Base-by-base conservation (phyloP, 257 asterid genomes). In the Scutellaria barbata region DNA sequence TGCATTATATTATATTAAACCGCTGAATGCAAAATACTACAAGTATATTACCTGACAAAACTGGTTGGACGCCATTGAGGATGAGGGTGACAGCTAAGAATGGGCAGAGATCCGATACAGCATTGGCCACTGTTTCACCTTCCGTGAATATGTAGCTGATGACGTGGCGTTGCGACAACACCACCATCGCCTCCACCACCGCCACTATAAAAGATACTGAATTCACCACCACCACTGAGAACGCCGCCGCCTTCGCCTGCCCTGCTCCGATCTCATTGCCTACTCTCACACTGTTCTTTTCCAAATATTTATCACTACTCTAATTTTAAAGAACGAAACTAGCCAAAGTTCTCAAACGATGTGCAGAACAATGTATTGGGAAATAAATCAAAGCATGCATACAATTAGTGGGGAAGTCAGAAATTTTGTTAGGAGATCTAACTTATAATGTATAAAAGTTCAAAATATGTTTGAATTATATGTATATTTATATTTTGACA, bases 191-290 rank as follows among this genome's bases (percentile, higher is more conserved):
- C 50, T 43, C 85, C 45, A 72, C 61, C 51, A 75, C 80, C 7
- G 92, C 83, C 52, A 80, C 69, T 18, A 39, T 0, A n/a, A 84
- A 59, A 5, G 87, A 86, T 22, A 84, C 81, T 4, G 8, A 2
- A 69, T 63, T 86, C 73, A 82, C 89, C 60, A 80, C 74, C 70
- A 76, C 68, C 30, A 84, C 92, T 0, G 85, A 76, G 71, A 80
- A 86, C 0, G 86, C 87, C 5, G 89, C 92, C 0, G 92, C 71
- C 76, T 74, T 78, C 6, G 86, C 80, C 50, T 86, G 79, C 54
- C 86, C 87, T 20, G 89, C 92, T 65, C 89, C 92, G 55, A 86
- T 57, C 84, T 86, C 92, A 70, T 86, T 86, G 54, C 89, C 73
- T 42, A 86, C 92, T 66, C 92, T 62, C 77, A 86, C 92, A 54